phyloP scores from a whole-genome alignment of 495 filamentous ascomycete species.

The Lindgomyces ingoldianus region DNA sequence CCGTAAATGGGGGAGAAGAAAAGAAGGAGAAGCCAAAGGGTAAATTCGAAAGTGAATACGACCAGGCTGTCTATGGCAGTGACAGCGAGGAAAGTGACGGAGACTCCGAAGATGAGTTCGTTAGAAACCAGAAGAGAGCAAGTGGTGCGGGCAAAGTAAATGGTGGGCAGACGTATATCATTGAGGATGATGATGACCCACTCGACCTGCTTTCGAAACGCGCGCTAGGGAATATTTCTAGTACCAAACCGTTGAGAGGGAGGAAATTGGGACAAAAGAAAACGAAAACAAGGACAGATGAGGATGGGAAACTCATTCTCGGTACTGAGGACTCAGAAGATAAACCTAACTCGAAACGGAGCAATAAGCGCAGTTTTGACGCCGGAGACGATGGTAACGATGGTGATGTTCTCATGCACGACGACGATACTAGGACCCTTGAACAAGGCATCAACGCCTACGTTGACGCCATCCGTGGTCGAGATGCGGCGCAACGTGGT shows the following conservation, averaged over 20 bases:
- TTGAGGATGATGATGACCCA: slow-evolving; percentile 90
- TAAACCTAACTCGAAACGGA: neutral
- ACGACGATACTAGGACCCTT: slow-evolving; percentile 45
- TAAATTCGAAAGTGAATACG: slow-evolving; percentile 86
- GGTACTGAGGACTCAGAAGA: slow-evolving; percentile 52
- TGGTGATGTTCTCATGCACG: slow-evolving; percentile 53
- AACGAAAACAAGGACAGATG: slow-evolving; percentile 69
- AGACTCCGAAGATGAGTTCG: slow-evolving; percentile 45
- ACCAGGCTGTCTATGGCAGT: slow-evolving; percentile 86
- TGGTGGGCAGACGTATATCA: slow-evolving; percentile 63
- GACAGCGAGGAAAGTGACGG: slow-evolving; percentile 66
- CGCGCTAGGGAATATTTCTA: slow-evolving; percentile 89
- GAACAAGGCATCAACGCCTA: slow-evolving; percentile 82
- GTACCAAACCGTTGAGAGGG: slow-evolving; percentile 70
- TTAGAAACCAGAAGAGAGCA: slow-evolving; percentile 51
- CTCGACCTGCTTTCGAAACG: slow-evolving; percentile 87
- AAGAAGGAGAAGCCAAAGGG: slow-evolving; percentile 46
- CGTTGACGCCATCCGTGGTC: slow-evolving; percentile 82
- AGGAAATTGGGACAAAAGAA: slow-evolving; percentile 47
- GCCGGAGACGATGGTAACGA: slow-evolving; percentile 62
- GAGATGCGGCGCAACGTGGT: slow-evolving; percentile 77
- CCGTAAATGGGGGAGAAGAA: slow-evolving; percentile 36
- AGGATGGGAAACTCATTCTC: slow-evolving; percentile 88
- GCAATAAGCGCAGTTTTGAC: slow-evolving; percentile 45
- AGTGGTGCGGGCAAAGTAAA: slow-evolving; percentile 55